Conservation (phyloP, 768 basidiomycete species). For the Pleurotus djamor region DNA sequence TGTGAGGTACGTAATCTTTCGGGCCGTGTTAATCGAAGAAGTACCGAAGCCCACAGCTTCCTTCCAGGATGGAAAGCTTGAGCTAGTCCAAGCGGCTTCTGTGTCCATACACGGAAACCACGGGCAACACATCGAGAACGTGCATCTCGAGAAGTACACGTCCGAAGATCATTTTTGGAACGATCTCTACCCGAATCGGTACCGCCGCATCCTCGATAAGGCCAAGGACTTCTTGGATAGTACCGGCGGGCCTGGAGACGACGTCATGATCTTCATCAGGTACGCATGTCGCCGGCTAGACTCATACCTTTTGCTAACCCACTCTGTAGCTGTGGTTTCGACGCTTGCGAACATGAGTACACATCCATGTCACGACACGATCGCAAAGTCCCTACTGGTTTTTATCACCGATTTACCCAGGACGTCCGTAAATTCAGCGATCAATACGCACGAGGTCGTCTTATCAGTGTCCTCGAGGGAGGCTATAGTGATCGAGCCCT, state of each 20-base stretch:
- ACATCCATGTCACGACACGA: constrained; percentile 89
- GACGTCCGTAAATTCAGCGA: constrained; percentile 70
- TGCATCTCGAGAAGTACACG: constrained; percentile 75
- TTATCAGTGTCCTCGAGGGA: constrained; percentile 92
- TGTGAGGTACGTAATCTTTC: constrained; percentile 61
- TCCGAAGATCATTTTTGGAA: constrained; percentile 77
- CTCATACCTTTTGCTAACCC: neutral
- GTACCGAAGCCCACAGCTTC: neutral
- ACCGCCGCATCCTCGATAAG: constrained; percentile 57
- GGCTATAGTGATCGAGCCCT: constrained; percentile 93
- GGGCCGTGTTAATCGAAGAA: neutral
- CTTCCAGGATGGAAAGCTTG: constrained; percentile 73
- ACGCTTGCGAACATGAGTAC: constrained; percentile 92
- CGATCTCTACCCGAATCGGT: constrained; percentile 65
- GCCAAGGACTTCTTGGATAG: constrained; percentile 70
- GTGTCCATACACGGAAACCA: constrained; percentile 75
- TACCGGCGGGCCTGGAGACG: constrained; percentile 63
- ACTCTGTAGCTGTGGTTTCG: constrained; percentile 81
- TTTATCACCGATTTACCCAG: constrained; percentile 80
- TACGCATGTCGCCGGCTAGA: constrained; percentile 19
- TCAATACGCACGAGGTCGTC: constrained; percentile 58
- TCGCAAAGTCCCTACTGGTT: constrained; percentile 81
- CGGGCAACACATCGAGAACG: constrained; percentile 85
- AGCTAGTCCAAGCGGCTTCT: constrained; percentile 84
- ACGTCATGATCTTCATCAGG: constrained; percentile 89